Evolutionary conservation across 108 stramenopile genomes (phyloP), one percentile per base, ranked within the genome.

Genomic region (Skeletonema grethae): DNA sequence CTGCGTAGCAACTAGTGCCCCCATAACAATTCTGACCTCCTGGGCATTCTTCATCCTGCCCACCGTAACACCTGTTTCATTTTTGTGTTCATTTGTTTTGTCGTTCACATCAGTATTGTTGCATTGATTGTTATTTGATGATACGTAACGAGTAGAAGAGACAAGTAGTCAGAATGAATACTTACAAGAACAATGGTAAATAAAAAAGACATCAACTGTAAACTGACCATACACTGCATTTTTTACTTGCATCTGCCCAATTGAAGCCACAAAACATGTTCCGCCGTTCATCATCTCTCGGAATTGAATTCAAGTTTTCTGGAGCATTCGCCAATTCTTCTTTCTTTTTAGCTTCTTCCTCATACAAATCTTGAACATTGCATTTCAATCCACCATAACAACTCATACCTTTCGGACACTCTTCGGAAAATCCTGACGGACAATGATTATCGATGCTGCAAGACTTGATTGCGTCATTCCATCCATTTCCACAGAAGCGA

Each of bases 381-480:
- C 76, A 77, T 13, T 31, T 36, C 57, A 77, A 53, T 2, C 76
- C 69, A 7, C 76, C 76, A 39, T 77, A 77, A 59, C 76, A 77
- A 24, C 45, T 53, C 22, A 39, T 1, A 5, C 64, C 76, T 22
- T 48, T 46, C 9, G 69, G 57, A 61, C 76, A 77, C 15, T 77
- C 69, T 4, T 77, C 76, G 15, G 59, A 70, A 29, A 43, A 70
- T 0, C 76, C 76, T 18, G 62, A 64, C 8, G 76, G 76, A 39
- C 76, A 77, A 50, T 77, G 76, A 3, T 50, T 77, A 35, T 77
- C 69, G 22, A 77, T 28, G 25, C 68, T 69, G 59, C 76, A 77
- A 9, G 39, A 50, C 13, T 77, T 45, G 32, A 61, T 29, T 1
- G 79, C 79, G 5, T 22, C 66, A 57, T 62, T 61, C 79, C 79